Percentiles rank a stretch among this genome's conserved stretches.
Evolutionary conservation across 1,139 yeast genomes (phyloP).

Genomic region (Petasospora fabianii): DNA sequence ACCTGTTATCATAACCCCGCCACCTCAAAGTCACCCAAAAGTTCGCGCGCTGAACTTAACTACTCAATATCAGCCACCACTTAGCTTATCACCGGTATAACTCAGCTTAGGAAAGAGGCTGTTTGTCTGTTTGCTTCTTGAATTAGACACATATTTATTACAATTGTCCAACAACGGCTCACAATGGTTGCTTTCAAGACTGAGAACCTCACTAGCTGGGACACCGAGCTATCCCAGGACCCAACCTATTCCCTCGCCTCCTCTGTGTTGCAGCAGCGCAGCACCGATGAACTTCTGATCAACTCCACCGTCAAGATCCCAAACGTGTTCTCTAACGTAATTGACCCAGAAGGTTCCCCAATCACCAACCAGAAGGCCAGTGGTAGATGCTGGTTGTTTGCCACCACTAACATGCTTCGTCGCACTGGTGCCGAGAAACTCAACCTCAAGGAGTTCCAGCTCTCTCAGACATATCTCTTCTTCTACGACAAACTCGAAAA

Average conservation of each 20-base stretch:
- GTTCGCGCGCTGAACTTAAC: too few relatives aligned
- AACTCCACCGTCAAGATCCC: conserved; percentile 16
- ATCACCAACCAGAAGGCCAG: conserved; percentile 68
- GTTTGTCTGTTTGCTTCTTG: too few relatives aligned
- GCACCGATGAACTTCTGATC: conserved; percentile 33
- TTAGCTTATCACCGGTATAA: too few relatives aligned
- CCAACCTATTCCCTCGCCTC: conserved; percentile 35
- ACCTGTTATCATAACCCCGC: too few relatives aligned
- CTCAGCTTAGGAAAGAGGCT: too few relatives aligned
- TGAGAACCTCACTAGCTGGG: conserved; percentile 31
- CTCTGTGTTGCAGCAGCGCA: conserved; percentile 35
- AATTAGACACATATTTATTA: too few relatives aligned
- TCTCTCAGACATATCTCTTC: conserved; percentile 69
- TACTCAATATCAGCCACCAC: too few relatives aligned
- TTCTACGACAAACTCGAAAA: conserved; percentile 75
- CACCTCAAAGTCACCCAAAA: too few relatives aligned
- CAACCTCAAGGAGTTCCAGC: conserved; percentile 65
- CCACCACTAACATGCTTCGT: conserved; percentile 70
- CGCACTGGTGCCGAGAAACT: conserved; percentile 57
- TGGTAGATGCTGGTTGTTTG: conserved; percentile 89
- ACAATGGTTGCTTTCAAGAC: conserved; percentile 25
- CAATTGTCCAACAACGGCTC: too few relatives aligned
- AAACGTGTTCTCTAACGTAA: conserved; percentile 51
- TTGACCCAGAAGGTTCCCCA: conserved; percentile 63
- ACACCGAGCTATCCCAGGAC: conserved; percentile 30